Percentiles rank a stretch among this genome's conserved stretches.
phyloP scores from a whole-genome alignment of 306 rosid genomes.

The Malus sieversii region DNA sequence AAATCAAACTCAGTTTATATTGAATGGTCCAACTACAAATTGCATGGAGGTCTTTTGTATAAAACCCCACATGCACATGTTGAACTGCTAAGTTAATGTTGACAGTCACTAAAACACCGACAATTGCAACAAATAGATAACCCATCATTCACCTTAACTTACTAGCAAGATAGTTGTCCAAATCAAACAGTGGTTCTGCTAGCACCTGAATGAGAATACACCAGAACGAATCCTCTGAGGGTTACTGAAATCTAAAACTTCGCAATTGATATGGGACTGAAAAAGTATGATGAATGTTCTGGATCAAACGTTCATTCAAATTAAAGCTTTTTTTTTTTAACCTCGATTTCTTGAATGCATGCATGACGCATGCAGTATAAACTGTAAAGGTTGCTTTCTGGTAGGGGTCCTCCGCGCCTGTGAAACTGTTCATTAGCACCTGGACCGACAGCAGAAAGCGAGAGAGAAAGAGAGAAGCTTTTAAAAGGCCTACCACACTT shows the following conservation, averaged over 20 bases:
- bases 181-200: neutral
- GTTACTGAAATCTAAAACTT: neutral
- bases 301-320: neutral
- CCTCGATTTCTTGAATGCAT: neutral
- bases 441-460: neutral
- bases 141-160: neutral
- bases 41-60: neutral
- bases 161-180: neutral
- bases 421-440: slow-evolving; percentile 15
- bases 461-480: neutral
- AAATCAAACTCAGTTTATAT: neutral
- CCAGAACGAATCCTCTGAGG: neutral
- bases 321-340: neutral
- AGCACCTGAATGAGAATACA: neutral
- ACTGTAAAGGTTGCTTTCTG: slow-evolving; percentile 11
- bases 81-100: neutral
- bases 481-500: slow-evolving; percentile 1
- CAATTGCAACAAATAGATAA: neutral
- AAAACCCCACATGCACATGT: neutral
- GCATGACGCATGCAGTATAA: slow-evolving; percentile 3
- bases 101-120: neutral
- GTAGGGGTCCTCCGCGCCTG: slow-evolving; percentile 1
- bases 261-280: neutral
- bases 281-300: neutral
- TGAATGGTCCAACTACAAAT: neutral